phyloP scores from a whole-genome alignment of 768 basidiomycete species.

The Leccinum rimulosum region DNA sequence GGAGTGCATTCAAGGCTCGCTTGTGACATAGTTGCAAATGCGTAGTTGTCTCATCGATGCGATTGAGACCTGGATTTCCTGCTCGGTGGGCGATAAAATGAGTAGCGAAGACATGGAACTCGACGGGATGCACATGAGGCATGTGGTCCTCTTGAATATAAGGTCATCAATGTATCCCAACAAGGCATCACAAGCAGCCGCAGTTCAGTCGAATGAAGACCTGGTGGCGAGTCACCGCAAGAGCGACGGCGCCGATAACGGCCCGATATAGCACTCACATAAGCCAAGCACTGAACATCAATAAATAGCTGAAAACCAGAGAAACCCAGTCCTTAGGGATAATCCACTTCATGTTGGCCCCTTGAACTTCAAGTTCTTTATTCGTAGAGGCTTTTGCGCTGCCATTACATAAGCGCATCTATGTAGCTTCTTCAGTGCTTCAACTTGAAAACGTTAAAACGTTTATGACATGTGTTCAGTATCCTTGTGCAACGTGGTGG shows the following conservation, averaged over 20 bases:
- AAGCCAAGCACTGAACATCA: neutral
- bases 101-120: constrained; percentile 12
- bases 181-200: neutral
- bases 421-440: too few relatives aligned
- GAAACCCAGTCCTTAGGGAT: neutral
- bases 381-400: too few relatives aligned
- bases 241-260: neutral
- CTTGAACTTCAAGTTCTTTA: too few relatives aligned
- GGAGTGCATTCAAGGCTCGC: neutral
- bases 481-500: neutral
- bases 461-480: neutral
- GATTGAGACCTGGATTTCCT: constrained; percentile 3
- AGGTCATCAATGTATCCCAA: neutral
- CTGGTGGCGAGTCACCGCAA: neutral
- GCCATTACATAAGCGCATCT: neutral
- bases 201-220: constrained; percentile 2
- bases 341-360: neutral
- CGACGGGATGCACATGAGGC: neutral
- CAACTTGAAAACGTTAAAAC: too few relatives aligned
- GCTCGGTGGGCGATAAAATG: neutral
- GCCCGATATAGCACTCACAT: neutral
- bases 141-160: neutral
- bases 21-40: constrained; percentile 15
- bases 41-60: constrained; percentile 13
- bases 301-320: neutral